Percentiles rank a stretch among this genome's conserved stretches.
Evolutionary conservation across 176 grass and related monocot species (phyloP).

Genomic region (Juncus effusus): DNA sequence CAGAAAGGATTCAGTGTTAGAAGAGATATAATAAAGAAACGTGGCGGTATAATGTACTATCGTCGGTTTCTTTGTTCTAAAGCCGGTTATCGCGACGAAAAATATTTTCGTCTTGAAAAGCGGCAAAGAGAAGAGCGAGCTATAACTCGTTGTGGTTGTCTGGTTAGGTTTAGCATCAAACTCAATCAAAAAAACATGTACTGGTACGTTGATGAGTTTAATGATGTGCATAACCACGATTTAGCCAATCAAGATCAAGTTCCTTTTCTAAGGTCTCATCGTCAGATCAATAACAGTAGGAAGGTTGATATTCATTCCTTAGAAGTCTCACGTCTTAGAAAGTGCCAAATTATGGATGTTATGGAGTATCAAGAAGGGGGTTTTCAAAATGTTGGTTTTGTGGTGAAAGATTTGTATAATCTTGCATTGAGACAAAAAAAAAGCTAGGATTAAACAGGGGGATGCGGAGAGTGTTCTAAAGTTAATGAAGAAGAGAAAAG

Average conservation of each 20-base stretch:
- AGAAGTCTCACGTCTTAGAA: too few relatives aligned
- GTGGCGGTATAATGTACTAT: constrained; percentile 12
- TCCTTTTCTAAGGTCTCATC: too few relatives aligned
- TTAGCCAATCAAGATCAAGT: too few relatives aligned
- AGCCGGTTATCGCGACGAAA: constrained; percentile 3
- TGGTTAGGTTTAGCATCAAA: not conserved
- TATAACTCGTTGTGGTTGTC: constrained; percentile 12
- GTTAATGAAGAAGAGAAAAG: constrained; percentile 6
- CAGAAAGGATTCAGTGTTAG: constrained; percentile 22
- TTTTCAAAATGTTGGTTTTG: not conserved
- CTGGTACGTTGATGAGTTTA: too few relatives aligned
- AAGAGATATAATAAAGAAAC: constrained; percentile 9
- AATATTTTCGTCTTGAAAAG: not conserved
- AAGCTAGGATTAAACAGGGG: not conserved
- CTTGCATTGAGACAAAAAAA: constrained; percentile 18
- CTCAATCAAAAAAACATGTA: too few relatives aligned
- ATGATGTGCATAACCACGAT: too few relatives aligned
- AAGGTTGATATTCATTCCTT: too few relatives aligned
- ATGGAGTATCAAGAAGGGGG: too few relatives aligned
- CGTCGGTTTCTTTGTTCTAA: constrained; percentile 16
- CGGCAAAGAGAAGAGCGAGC: not conserved
- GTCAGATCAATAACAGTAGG: too few relatives aligned
- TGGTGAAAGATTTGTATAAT: constrained; percentile 17
- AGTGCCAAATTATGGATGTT: too few relatives aligned
- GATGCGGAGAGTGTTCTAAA: constrained; percentile 5